Base-by-base conservation (phyloP, 2,329 filamentous ascomycete genomes). In the Pestalotiopsis sp. region DNA sequence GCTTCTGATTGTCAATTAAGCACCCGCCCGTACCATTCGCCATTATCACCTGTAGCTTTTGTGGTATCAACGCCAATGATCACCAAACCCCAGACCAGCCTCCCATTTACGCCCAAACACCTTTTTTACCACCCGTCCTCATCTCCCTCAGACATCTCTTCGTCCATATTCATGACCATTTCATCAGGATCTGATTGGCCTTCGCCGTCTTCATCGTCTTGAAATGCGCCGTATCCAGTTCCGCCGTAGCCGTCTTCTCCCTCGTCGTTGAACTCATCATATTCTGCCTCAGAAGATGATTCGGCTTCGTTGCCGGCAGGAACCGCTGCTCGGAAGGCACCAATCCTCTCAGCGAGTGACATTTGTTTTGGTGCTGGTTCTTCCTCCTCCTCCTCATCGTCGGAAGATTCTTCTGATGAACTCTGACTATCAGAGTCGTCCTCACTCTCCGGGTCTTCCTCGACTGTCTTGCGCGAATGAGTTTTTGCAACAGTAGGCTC, bases 281-380 rank as follows among this genome's bases (percentile, higher is more conserved):
- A 57, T 11, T 69, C 56, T 9, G 70, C 57, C 3, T 65, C 63
- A 10, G 63, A 57, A n/a, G 24, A 9, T 11, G 40, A 55, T 38
- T 35, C 40, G 4, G 13, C 48, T 40, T 40, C 40, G 10, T 44
- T 17, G 17, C 40, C 63, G 11, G 48, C 48, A 13, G 72, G 71
- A 26, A 71, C 70, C 2, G 71, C 70, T 11, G 70, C 57, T 59
- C 68, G 70, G 55, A 70, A 73, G 22, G 69, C 70, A 14, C 56
- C 67, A 20, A 74, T 66, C 55, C 71, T 70, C 35, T 73, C 68
- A 13, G 72, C 70, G 3, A 74, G 56, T 40, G 72, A 72, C 67
- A 72, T 13, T 24, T 68, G 66, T 20, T 35, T 40, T 3, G 68
- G 66, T 58, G 59, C 56, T 38, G 62, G n/a, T 14, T 68, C 67